Conservation (phyloP, 2,329 filamentous ascomycete species). For the Polytolypa hystricis region DNA sequence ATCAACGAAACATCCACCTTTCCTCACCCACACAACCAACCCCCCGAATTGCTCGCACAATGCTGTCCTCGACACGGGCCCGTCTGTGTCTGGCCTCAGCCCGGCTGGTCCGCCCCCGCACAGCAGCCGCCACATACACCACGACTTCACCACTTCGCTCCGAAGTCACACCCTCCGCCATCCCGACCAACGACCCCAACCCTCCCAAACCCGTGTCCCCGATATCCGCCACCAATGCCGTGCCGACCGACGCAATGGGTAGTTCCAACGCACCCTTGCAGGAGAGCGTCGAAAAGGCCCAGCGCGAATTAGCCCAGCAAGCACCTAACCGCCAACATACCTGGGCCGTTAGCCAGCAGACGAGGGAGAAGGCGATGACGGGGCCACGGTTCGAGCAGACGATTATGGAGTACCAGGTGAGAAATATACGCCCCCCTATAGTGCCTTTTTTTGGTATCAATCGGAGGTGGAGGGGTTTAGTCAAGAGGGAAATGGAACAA, state of each 20-base stretch:
- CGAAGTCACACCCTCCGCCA: slow-evolving; percentile 24
- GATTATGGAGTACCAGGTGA: slow-evolving; percentile 81
- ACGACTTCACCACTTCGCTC: slow-evolving; percentile 29
- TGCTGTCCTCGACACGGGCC: slow-evolving; percentile 36
- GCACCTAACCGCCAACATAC: slow-evolving; percentile 72
- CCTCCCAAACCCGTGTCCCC: slow-evolving; percentile 34
- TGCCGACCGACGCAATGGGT: slow-evolving; percentile 39
- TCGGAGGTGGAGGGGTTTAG: no score
- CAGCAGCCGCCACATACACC: slow-evolving; percentile 31
- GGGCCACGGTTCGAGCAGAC: slow-evolving; percentile 97
- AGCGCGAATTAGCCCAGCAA: slow-evolving; percentile 54
- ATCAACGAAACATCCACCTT: slow-evolving; percentile 10
- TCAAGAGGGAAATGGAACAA: not conserved
- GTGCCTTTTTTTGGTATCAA: no score
- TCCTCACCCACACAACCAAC: slow-evolving; percentile 14
- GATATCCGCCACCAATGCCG: slow-evolving; percentile 51
- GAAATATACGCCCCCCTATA: slow-evolving; percentile 21
- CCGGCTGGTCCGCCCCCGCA: slow-evolving; percentile 19
- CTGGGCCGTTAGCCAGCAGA: slow-evolving; percentile 80
- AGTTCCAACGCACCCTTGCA: slow-evolving; percentile 43
- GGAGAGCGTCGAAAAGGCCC: slow-evolving; percentile 45
- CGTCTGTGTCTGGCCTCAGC: slow-evolving; percentile 36
- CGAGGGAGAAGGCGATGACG: slow-evolving; percentile 73
- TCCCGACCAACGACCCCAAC: slow-evolving; percentile 49
- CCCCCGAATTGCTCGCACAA: slow-evolving; percentile 20